Base-by-base conservation (phyloP, 139 green algal genomes). In the Chlorella sp. region DNA sequence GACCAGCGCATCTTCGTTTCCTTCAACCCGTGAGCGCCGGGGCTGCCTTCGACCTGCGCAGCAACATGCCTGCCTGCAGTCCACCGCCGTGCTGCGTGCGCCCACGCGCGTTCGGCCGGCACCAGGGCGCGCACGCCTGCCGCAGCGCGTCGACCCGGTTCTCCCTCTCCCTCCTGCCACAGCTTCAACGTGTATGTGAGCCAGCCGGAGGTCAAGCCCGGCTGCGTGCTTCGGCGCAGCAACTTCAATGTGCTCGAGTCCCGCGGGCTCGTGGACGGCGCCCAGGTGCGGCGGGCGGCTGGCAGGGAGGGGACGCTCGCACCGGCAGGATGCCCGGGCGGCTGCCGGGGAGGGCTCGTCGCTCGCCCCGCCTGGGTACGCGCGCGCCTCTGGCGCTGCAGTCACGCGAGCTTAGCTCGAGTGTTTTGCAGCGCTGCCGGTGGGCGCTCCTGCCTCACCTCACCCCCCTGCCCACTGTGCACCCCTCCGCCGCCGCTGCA, bases 1-100 rank as follows among this genome's bases (percentile, higher is more conserved):
- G 95, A 98, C 85, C 92, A 98, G 87, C 90, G 96, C 35, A 79
- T 99, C 14, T 99, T 98, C 67, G 93, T 99, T 5, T 98, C 96
- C 0, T 97, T 98, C 88, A 99, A 98, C 83, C 95, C 96, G 72
- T 97, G 83, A 74, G 83, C 27, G 29, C 25, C 21, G n/a, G n/a
- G n/a, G n/a, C n/a, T n/a, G n/a, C n/a, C n/a, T n/a, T n/a, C n/a
- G n/a, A n/a, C n/a, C n/a, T n/a, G n/a, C n/a, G n/a, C n/a, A n/a
- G n/a, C n/a, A n/a, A n/a, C n/a, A n/a, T n/a, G n/a, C n/a, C n/a
- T n/a, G n/a, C n/a, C n/a, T n/a, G n/a, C n/a, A n/a, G n/a, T n/a
- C n/a, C n/a, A n/a, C n/a, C n/a, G n/a, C n/a, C n/a, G 53, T 61
- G 53, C 25, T 36, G 19, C 17, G 33, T 6, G 8, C 43, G 15